A percentile compares a stretch with the other conserved stretches of the same genome.
phyloP scores from a whole-genome alignment of 2,329 filamentous ascomycete species.

The Alternaria sp. region DNA sequence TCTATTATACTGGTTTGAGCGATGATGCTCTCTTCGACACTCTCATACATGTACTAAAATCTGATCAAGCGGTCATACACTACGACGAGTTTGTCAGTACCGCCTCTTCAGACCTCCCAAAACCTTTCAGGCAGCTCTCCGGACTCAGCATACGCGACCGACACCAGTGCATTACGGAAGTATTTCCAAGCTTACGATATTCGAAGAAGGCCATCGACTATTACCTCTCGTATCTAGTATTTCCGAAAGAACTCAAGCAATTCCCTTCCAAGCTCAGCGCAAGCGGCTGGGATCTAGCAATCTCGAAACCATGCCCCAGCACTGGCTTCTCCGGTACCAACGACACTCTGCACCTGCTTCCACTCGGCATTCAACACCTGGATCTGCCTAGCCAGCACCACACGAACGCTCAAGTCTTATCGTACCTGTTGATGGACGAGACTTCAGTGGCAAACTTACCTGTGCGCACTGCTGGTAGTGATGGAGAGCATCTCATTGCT shows the following conservation, averaged over 20 bases:
- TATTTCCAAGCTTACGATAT: constrained; percentile 65
- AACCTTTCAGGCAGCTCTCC: constrained; percentile 52
- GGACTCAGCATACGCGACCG: constrained; percentile 57
- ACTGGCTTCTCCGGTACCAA: constrained; percentile 78
- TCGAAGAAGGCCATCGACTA: constrained; percentile 69
- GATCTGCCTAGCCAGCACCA: constrained; percentile 65
- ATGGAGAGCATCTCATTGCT: constrained; percentile 57
- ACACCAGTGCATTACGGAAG: constrained; percentile 54
- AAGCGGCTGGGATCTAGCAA: constrained; percentile 73
- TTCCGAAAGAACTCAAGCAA: constrained; percentile 69
- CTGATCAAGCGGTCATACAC: constrained; percentile 62
- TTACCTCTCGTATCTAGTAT: constrained; percentile 67
- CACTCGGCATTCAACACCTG: constrained; percentile 64
- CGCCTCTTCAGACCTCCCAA: constrained; percentile 34
- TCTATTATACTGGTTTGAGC: constrained; percentile 70
- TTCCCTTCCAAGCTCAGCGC: constrained; percentile 70
- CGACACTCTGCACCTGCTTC: constrained; percentile 68
- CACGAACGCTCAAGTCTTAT: constrained; percentile 73
- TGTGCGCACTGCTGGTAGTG: constrained; percentile 4
- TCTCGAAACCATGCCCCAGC: constrained; percentile 57
- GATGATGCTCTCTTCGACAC: constrained; percentile 60
- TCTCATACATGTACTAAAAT: constrained; percentile 59
- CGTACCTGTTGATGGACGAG: constrained; percentile 62
- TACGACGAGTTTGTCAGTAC: constrained; percentile 61
- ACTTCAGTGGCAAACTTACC: constrained; percentile 44